A percentile compares a stretch with the other conserved stretches of the same genome.
These are phyloP conservation scores for Ascodesmis nigricans DNA, from an alignment of 495 filamentous ascomycete species.

Conservation along the genomic window DNA sequence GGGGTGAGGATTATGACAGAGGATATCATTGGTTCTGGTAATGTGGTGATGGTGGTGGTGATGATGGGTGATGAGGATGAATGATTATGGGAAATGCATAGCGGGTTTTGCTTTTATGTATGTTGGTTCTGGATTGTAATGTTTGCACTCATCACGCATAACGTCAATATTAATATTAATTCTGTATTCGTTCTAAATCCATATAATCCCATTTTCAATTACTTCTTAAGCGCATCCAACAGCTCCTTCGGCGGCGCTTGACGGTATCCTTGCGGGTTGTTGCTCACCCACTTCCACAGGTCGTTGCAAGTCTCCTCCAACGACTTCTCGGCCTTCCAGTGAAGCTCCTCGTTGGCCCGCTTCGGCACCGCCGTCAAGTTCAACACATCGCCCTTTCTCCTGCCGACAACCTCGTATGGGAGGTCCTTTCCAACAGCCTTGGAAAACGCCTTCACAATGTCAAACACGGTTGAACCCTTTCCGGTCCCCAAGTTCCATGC, in stretches of 20 bases:
- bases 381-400: conserved; percentile 75
- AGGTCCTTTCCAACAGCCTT: conserved; percentile 63
- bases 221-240: conserved; percentile 47
- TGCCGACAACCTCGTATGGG: conserved; percentile 63
- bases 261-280: conserved; percentile 87
- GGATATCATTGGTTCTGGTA: too few species aligned
- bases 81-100: too few species aligned
- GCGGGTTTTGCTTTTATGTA: too few species aligned
- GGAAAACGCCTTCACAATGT: conserved; percentile 92
- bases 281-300: conserved; percentile 83
- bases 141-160: too few species aligned
- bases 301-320: conserved; percentile 85
- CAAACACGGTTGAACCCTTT: conserved; percentile 80
- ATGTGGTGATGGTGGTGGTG: too few species aligned
- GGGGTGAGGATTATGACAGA: too few species aligned
- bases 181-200: too few species aligned
- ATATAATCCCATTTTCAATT: too few species aligned
- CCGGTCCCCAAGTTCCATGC: conserved; percentile 98
- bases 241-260: conserved; percentile 73
- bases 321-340: conserved; percentile 77
- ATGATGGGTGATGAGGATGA: too few species aligned
- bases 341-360: conserved; percentile 65
- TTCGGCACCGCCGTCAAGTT: conserved; percentile 84
- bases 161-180: too few species aligned
- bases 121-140: too few species aligned